phyloP scores from a whole-genome alignment of 805 yeast genomes.

The Hanseniaspora guilliermondii region DNA sequence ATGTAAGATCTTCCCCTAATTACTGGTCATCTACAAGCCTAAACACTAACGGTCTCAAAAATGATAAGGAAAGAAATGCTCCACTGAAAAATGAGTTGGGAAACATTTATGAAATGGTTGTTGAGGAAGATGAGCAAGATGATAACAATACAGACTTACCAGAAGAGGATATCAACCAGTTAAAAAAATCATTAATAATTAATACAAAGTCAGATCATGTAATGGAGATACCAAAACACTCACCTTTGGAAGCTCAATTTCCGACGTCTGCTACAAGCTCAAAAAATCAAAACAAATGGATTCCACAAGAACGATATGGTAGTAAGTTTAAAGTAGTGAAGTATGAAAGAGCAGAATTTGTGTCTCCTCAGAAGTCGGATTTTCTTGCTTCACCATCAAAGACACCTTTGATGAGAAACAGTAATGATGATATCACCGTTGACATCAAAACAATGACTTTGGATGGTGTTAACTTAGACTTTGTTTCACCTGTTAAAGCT shows the following conservation, averaged over 20 bases:
- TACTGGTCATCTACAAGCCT: conserved; percentile 3
- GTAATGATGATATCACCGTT: conserved; percentile 3
- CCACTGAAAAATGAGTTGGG: neutral
- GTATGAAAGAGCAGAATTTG: neutral
- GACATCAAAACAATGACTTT: conserved; percentile 12
- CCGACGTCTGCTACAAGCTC: neutral
- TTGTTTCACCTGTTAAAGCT: conserved; percentile 3
- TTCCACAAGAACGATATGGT: conserved; percentile 1
- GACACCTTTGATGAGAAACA: conserved; percentile 4
- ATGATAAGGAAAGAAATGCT: neutral
- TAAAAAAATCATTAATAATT: neutral
- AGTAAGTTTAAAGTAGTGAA: conserved; percentile 11
- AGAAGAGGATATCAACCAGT: neutral
- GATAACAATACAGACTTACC: neutral
- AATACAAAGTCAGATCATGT: conserved; percentile 4
- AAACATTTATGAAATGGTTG: neutral
- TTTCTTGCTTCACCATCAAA: conserved; percentile 1
- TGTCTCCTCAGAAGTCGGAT: conserved; percentile 5
- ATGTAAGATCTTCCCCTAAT: conserved; percentile 1
- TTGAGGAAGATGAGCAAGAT: conserved; percentile 3
- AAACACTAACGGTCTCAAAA: neutral
- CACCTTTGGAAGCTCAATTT: conserved; percentile 10
- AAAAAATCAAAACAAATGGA: neutral
- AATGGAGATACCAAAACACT: conserved; percentile 5
- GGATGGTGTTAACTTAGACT: conserved; percentile 8